Percentiles rank a stretch among this genome's conserved stretches.
phyloP scores from a whole-genome alignment of 306 rosid genomes.

The Trichosanthes cucumerina region DNA sequence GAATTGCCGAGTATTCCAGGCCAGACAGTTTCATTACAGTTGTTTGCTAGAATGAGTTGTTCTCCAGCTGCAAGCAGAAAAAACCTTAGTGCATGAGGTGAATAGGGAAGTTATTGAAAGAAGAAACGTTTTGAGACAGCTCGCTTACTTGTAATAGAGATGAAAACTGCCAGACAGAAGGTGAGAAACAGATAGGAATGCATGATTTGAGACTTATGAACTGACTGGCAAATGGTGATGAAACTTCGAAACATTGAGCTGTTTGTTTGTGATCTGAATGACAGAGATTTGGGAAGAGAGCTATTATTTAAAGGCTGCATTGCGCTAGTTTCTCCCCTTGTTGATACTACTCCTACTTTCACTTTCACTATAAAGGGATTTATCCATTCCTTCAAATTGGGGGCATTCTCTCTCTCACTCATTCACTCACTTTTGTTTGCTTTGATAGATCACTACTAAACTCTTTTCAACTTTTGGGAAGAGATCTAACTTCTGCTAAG shows the following conservation, averaged over 20 bases:
- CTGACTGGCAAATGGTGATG: background rate
- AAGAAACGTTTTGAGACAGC: background rate
- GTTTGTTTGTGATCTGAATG: background rate
- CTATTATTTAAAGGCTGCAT: conserved; percentile 10
- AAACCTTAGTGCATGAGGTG: background rate
- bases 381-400: conserved; percentile 63
- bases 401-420: conserved; percentile 34
- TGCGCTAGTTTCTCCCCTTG: conserved; percentile 31
- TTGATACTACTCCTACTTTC: conserved; percentile 16
- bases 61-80: conserved; percentile 58
- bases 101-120: background rate
- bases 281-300: conserved; percentile 19
- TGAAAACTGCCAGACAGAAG: conserved; percentile 20
- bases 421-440: background rate
- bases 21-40: conserved; percentile 80
- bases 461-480: background rate
- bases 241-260: background rate
- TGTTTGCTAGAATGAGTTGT: conserved; percentile 75
- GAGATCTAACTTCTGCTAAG: background rate
- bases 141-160: conserved; percentile 35
- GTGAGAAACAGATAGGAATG: conserved; percentile 11
- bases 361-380: conserved; percentile 44
- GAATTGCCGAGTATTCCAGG: conserved; percentile 85
- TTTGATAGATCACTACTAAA: background rate
- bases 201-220: conserved; percentile 37